Evolutionary conservation across 352 stramenopile genomes (phyloP), one percentile per base, ranked within the genome.

Genomic region (Phytopythium ostracodes): DNA sequence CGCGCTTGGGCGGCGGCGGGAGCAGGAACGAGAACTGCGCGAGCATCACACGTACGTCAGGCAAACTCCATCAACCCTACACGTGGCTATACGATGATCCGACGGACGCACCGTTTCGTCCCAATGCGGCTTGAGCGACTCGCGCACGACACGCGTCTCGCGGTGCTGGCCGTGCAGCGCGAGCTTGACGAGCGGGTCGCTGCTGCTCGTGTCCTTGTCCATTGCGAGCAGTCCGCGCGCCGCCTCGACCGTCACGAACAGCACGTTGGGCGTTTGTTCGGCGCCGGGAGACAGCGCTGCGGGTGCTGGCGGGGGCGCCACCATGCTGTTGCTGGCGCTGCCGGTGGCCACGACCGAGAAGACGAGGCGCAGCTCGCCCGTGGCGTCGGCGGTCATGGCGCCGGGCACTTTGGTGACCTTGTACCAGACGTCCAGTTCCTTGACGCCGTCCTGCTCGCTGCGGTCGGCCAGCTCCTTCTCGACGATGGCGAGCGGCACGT

Each of bases 111-210:
- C 43, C 31, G 71, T 75, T 51, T 92, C 80, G 73, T 92, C 80
- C 83, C 83, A 92, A 61, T 90, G 76, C 14, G 83, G 80, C 62
- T 87, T 86, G 53, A 92, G 72, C 52, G 81, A 88, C 70, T 92
- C 87, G 64, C 77, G 69, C 18, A 87, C 70, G n/a, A 74, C 87
- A 24, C 72, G 67, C 18, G 83, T 89, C 61, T 78, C 78, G 43
- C 89, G 79, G 63, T 81, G 73, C 67, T 94, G 90, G 20, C 88
- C 84, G 25, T 70, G 83, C 73, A 81, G 72, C 67, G 71, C 79
- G 35, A 96, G 66, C 59, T 92, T 92, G 35, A 96, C 87, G 31
- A 96, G 76, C 50, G 92, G 92, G 63, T 98, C 92, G 65, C 82
- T 94, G 65, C 82, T 94, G 51, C 66, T 80, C 25, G 88, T 77